Percentiles rank a stretch among this genome's conserved stretches.
Conservation (phyloP, 345 rosid species). For the Luvunga scandens region DNA sequence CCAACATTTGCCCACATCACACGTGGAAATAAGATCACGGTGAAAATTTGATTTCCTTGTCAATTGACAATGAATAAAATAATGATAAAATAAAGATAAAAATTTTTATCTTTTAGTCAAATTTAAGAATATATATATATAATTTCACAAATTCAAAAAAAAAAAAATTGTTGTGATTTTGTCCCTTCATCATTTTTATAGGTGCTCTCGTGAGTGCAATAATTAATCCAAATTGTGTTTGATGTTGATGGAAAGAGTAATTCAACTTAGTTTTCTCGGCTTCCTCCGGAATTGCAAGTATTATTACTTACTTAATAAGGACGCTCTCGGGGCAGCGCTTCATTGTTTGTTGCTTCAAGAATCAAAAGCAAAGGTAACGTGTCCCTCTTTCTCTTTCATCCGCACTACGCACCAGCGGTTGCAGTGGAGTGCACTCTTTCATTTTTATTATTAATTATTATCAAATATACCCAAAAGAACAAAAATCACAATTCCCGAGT, state of each 20-base stretch:
- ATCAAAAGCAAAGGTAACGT: not conserved
- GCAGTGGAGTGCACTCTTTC: not conserved
- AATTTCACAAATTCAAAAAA: too few relatives aligned
- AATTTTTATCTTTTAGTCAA: too few relatives aligned
- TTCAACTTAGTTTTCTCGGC: constrained; percentile 8
- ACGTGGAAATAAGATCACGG: too few relatives aligned
- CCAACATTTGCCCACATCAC: not conserved
- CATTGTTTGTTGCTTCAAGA: not conserved
- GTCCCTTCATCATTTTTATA: too few relatives aligned
- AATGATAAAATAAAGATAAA: too few relatives aligned
- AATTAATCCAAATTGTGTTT: not conserved
- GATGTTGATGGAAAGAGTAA: not conserved
- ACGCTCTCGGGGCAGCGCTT: not conserved
- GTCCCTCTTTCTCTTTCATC: not conserved
- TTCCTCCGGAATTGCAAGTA: not conserved
- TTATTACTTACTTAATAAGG: not conserved
- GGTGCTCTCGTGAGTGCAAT: not conserved
- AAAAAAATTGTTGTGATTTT: too few relatives aligned
- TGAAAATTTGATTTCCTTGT: too few relatives aligned
- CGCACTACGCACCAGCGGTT: not conserved
- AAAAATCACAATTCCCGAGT: not conserved
- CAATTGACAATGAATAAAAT: too few relatives aligned
- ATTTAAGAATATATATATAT: too few relatives aligned
- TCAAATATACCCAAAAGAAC: not conserved
- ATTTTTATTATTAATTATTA: not conserved